phyloP scores from a whole-genome alignment of 129 eudicot genomes.

The Oenanthe sinensis region DNA sequence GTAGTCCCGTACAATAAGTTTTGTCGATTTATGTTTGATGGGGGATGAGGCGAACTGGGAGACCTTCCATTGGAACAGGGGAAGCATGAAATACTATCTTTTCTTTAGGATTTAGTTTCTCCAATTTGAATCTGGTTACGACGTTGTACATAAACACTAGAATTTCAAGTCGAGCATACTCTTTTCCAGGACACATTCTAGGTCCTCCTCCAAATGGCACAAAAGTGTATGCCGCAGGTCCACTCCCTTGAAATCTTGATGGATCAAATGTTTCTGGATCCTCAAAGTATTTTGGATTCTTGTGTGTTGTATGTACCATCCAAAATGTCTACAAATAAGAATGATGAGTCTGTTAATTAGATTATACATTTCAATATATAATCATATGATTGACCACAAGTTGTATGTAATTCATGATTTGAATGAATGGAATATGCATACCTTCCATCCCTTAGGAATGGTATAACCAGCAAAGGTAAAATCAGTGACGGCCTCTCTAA shows the following conservation, averaged over 20 bases:
- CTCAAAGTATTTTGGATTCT: background rate
- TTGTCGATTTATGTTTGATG: background rate
- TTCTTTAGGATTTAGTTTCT: conserved; percentile 7
- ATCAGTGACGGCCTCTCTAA: conserved; percentile 11
- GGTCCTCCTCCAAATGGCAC: conserved; percentile 14
- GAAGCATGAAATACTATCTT: conserved; percentile 2
- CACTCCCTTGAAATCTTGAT: conserved; percentile 13
- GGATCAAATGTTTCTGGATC: conserved; percentile 14
- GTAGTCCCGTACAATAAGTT: too few species aligned
- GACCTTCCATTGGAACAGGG: conserved; percentile 9
- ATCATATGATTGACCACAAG: background rate
- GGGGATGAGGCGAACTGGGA: conserved; percentile 14
- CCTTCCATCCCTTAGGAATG: conserved; percentile 17
- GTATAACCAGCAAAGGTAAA: conserved; percentile 12
- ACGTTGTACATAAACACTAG: conserved; percentile 11
- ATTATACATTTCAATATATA: background rate
- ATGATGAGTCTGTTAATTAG: too few species aligned
- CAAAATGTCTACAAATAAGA: background rate
- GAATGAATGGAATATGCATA: background rate
- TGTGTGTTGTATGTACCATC: conserved; percentile 11
- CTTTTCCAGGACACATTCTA: conserved; percentile 16
- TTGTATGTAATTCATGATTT: background rate
- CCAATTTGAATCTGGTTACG: conserved; percentile 9
- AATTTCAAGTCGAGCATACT: conserved; percentile 13
- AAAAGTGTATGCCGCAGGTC: conserved; percentile 11